These are phyloP conservation scores for Fusarium staphyleae DNA, from an alignment of 2,329 filamentous ascomycete species.

Conservation along the genomic window DNA sequence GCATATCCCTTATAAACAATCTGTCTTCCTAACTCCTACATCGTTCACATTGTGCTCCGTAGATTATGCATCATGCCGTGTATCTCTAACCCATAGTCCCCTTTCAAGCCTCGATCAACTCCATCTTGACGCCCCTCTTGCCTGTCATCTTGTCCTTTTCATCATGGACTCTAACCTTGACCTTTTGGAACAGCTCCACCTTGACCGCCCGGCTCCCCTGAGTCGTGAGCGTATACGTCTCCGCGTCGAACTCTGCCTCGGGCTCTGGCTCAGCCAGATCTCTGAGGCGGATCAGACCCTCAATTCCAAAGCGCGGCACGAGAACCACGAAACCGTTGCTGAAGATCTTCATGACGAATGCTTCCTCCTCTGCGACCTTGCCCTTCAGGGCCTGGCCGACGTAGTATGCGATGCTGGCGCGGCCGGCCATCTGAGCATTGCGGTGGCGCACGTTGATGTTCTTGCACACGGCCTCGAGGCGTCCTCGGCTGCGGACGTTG, in stretches of 20 bases:
- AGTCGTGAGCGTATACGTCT: conserved; percentile 78
- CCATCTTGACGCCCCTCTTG: conserved; percentile 88
- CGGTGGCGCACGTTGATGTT: conserved; percentile 98
- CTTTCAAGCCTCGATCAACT: conserved; percentile 56
- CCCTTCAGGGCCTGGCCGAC: conserved; percentile 94
- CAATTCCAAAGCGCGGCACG: conserved; percentile 93
- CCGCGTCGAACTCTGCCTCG: conserved; percentile 82
- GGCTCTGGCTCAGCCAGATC: conserved; percentile 83
- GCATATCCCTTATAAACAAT: conserved; percentile 41
- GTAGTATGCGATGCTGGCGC: conserved; percentile 96
- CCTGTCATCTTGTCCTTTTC: conserved; percentile 95
- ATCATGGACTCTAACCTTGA: conserved; percentile 87
- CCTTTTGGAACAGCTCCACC: conserved; percentile 91
- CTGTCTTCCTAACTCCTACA: conserved; percentile 35
- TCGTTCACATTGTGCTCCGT: conserved; percentile 18
- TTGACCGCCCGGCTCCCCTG: conserved; percentile 61
- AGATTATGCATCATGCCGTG: conserved; percentile 25
- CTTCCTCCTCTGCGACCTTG: conserved; percentile 79
- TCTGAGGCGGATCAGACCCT: conserved; percentile 84
- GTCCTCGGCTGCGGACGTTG: conserved; percentile 79
- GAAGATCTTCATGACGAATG: conserved; percentile 96
- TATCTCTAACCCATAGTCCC: neutral
- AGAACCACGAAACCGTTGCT: conserved; percentile 97
- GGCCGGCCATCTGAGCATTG: conserved; percentile 94
- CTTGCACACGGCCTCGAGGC: conserved; percentile 92